These are phyloP conservation scores for Macrolepiota dolichaula DNA, from an alignment of 768 basidiomycete species.

Conservation along the genomic window DNA sequence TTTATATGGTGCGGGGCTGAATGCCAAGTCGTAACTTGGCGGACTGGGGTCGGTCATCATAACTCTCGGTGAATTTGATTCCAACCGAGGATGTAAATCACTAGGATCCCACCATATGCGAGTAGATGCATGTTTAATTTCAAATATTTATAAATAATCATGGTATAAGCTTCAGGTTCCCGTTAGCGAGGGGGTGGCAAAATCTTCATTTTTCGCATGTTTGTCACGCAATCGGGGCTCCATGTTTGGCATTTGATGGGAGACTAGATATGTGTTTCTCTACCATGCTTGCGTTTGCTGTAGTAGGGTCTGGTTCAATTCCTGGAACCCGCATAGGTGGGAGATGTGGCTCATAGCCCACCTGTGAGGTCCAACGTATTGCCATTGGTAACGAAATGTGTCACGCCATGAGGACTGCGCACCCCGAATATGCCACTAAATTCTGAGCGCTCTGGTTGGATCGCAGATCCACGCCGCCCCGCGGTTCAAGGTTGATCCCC, in stretches of 20 bases:
- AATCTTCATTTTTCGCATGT: neutral
- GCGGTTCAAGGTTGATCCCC: no score
- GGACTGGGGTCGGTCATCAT: neutral
- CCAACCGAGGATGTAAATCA: neutral
- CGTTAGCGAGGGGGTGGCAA: neutral
- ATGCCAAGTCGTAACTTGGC: neutral
- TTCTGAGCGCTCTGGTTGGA: no score
- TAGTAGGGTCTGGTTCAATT: neutral
- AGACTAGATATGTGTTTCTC: neutral
- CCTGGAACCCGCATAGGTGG: neutral
- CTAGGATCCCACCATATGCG: neutral
- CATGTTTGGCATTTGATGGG: neutral
- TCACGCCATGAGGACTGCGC: no score
- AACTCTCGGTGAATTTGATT: neutral
- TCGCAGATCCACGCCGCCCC: no score
- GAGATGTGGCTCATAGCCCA: neutral
- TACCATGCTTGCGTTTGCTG: neutral
- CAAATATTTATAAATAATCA: neutral
- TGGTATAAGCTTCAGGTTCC: neutral
- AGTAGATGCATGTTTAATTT: neutral
- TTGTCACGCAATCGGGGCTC: neutral
- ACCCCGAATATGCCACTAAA: no score
- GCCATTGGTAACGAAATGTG: neutral
- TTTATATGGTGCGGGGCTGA: neutral
- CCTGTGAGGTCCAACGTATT: neutral